A percentile compares a stretch with the other conserved stretches of the same genome.
These are phyloP conservation scores for Pseudocercospora fijiensis DNA, from an alignment of 2,329 filamentous ascomycete genomes.

Conservation along the genomic window DNA sequence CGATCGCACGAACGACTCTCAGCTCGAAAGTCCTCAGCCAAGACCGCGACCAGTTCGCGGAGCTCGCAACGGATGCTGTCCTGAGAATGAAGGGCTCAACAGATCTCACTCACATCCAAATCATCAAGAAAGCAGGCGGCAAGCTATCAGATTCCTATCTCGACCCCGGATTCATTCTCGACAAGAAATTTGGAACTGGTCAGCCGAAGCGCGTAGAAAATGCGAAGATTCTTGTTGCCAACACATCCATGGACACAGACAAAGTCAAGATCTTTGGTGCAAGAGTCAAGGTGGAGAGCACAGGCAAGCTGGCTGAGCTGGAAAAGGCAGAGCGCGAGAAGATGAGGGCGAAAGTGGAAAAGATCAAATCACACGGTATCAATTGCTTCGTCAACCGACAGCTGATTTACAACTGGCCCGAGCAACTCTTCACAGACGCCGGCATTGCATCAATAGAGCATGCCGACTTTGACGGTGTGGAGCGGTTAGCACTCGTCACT, in stretches of 20 bases:
- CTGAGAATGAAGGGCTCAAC: constrained; percentile 84
- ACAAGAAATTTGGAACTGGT: constrained; percentile 99
- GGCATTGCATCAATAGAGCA: constrained; percentile 99
- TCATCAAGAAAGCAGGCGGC: constrained; percentile 98
- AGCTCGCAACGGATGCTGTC: constrained; percentile 86
- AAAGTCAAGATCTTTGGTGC: constrained; percentile 99
- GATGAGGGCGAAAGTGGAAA: constrained; percentile 99
- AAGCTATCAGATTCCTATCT: constrained; percentile 97
- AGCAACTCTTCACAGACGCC: constrained; percentile 96
- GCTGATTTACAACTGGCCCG: constrained; percentile 99
- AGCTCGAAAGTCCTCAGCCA: constrained; percentile 97
- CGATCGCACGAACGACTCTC: constrained; percentile 90
- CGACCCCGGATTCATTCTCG: constrained; percentile 95
- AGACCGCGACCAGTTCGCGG: constrained; percentile 87
- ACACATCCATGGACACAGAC: constrained; percentile 99
- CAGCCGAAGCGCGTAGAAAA: constrained; percentile 97
- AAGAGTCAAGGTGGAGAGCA: constrained; percentile 92
- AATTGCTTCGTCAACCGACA: constrained; percentile 99
- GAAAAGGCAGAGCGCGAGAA: constrained; percentile 98
- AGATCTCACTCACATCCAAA: constrained; percentile 95
- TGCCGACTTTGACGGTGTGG: constrained; percentile 97
- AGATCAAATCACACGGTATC: constrained; percentile 97
- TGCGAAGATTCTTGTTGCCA: constrained; percentile 95
- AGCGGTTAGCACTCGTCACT: constrained; percentile 89
- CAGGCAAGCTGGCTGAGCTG: constrained; percentile 93